Evolutionary conservation across 2,329 filamentous ascomycete genomes (phyloP).

Genomic region (Cladobotryum mycophilum): DNA sequence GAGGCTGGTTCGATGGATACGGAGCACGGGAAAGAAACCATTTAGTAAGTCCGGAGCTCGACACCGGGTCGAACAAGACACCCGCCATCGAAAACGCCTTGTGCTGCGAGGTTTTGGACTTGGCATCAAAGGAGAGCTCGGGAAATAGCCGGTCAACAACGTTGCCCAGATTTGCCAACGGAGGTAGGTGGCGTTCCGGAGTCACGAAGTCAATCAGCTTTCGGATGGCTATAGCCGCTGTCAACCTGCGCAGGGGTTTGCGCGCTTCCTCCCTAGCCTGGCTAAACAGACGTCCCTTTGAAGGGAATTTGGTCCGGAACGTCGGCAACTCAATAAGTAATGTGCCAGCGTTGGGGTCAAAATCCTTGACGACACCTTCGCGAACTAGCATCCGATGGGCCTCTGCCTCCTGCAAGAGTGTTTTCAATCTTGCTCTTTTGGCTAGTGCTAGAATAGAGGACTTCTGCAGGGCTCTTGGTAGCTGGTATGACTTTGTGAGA

Average conservation of each 20-base stretch:
- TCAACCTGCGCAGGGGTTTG: conserved; percentile 31
- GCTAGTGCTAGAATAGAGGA: conserved; percentile 57
- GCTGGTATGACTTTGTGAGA: conserved; percentile 47
- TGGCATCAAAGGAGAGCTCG: conserved; percentile 25
- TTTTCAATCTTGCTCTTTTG: conserved; percentile 40
- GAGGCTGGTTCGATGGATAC: conserved; percentile 34
- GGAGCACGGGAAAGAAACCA: conserved; percentile 45
- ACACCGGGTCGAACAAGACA: conserved; percentile 32
- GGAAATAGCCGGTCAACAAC: conserved; percentile 45
- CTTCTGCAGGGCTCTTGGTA: conserved; percentile 67
- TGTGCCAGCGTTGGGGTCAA: conserved; percentile 44
- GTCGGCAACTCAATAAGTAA: conserved; percentile 40
- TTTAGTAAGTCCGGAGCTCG: conserved; percentile 15
- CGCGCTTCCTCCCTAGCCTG: conserved; percentile 20
- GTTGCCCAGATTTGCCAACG: conserved; percentile 38
- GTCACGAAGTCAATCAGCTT: conserved; percentile 45
- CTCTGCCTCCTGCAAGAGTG: conserved; percentile 40
- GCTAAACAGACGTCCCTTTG: conserved; percentile 17
- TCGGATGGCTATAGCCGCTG: conserved; percentile 42
- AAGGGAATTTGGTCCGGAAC: conserved; percentile 14
- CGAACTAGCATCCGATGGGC: conserved; percentile 49
- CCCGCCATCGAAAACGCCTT: conserved; percentile 37
- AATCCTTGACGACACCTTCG: conserved; percentile 39
- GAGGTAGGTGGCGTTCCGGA: conserved; percentile 39
- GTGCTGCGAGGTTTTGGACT: too few relatives aligned